Percentiles rank a stretch among this genome's conserved stretches.
These are phyloP conservation scores for Aspergillus ellipticus DNA, from an alignment of 495 filamentous ascomycete species.

Conservation along the genomic window DNA sequence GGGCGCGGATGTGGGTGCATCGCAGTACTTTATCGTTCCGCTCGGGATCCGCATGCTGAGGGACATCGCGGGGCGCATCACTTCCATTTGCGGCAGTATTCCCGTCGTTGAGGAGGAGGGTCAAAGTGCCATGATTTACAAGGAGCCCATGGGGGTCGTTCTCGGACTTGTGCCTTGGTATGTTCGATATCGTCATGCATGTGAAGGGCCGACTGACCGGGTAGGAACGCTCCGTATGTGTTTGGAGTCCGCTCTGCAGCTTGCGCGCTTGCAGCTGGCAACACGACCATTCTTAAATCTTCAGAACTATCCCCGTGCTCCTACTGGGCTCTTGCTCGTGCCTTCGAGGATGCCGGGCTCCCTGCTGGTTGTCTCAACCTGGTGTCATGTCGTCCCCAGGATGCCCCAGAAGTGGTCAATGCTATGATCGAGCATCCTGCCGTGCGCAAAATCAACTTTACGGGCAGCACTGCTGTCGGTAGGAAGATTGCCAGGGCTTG, in stretches of 20 bases:
- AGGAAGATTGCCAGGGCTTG: conserved; percentile 52
- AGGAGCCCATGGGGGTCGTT: conserved; percentile 78
- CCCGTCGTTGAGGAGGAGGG: conserved; percentile 54
- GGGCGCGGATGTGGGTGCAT: conserved; percentile 48
- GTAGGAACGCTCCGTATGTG: conserved; percentile 62
- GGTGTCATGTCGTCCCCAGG: conserved; percentile 46
- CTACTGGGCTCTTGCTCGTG: conserved; percentile 65
- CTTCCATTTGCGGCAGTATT: conserved; percentile 58
- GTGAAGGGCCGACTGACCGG: not conserved
- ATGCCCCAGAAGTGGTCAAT: conserved; percentile 53
- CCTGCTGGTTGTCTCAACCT: conserved; percentile 54
- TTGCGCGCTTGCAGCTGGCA: conserved; percentile 78
- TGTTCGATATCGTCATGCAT: conserved; percentile 5
- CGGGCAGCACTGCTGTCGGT: conserved; percentile 54
- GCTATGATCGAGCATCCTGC: conserved; percentile 53
- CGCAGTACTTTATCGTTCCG: conserved; percentile 56
- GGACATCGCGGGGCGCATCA: conserved; percentile 69
- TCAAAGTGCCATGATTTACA: conserved; percentile 62
- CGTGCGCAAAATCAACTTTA: conserved; percentile 61
- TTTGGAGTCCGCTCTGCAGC: conserved; percentile 64
- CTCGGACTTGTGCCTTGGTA: conserved; percentile 83
- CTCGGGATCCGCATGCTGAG: conserved; percentile 56
- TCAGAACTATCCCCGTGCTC: conserved; percentile 69
- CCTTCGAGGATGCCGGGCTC: conserved; percentile 70
- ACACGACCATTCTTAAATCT: conserved; percentile 71